A percentile compares a stretch with the other conserved stretches of the same genome.
phyloP scores from a whole-genome alignment of 768 basidiomycete species.

The Mycena pura region DNA sequence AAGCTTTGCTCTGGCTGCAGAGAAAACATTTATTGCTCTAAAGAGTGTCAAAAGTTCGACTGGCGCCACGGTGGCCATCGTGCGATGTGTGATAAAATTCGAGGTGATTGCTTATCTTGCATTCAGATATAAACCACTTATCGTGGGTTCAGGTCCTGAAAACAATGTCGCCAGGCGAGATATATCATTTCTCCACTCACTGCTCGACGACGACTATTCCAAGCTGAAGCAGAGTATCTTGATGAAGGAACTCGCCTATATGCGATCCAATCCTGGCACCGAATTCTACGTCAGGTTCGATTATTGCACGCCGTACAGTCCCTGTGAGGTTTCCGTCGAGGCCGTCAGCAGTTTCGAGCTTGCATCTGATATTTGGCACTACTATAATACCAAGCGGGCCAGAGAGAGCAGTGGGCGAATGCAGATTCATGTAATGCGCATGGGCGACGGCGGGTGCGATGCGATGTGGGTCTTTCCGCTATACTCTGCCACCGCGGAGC shows the following conservation, averaged over 20 bases:
- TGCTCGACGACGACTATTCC: background rate
- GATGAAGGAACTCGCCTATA: background rate
- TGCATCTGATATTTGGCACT: conserved; percentile 2
- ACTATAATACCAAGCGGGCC: background rate
- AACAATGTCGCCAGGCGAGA: background rate
- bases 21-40: background rate
- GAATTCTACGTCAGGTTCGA: background rate
- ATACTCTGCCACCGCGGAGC: background rate
- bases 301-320: background rate
- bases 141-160: background rate
- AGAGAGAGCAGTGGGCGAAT: background rate
- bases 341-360: background rate
- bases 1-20: background rate
- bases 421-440: background rate
- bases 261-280: background rate
- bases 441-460: background rate
- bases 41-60: background rate
- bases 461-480: background rate
- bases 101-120: background rate
- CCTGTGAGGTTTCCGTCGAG: background rate
- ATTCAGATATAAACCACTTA: background rate
- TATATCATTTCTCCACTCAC: background rate
- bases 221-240: background rate
- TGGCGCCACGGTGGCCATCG: background rate
- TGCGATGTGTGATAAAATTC: background rate